Evolutionary conservation across 345 rosid species (phyloP).

Genomic region (Litchi chinensis): DNA sequence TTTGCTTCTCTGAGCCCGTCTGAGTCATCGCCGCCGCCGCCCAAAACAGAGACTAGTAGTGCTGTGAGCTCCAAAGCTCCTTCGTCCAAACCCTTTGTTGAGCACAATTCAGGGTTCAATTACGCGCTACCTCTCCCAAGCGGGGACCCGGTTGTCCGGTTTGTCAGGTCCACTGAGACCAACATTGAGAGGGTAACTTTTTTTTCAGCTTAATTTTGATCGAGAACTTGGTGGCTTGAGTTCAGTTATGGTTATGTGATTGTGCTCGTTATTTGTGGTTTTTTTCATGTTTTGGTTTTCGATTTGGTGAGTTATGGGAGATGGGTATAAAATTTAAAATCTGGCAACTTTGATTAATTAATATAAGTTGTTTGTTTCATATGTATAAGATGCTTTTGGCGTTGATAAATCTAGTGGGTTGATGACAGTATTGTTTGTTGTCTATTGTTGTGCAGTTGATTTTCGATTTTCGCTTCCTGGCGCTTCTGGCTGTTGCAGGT

Average conservation of each 20-base stretch:
- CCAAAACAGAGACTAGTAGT: constrained; percentile 7
- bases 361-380: not conserved
- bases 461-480: constrained; percentile 89
- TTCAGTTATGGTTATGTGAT: not conserved
- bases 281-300: not conserved
- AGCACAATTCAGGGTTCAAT: constrained; percentile 41
- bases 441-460: constrained; percentile 52
- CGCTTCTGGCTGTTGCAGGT: constrained; percentile 79
- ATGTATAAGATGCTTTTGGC: not conserved
- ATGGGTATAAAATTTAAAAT: too few species aligned
- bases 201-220: not conserved
- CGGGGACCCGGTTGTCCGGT: constrained; percentile 36
- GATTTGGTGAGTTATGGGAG: not conserved
- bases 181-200: constrained; percentile 65
- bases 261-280: not conserved
- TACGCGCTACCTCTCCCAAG: constrained; percentile 35
- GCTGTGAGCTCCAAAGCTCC: constrained; percentile 29
- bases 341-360: not conserved
- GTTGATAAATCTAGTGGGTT: not conserved
- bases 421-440: not conserved
- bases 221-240: not conserved
- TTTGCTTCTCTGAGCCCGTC: constrained; percentile 45
- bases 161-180: constrained; percentile 69
- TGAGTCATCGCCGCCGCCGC: constrained; percentile 37
- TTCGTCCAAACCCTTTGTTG: constrained; percentile 31